These are phyloP conservation scores for Mycena rebaudengoi DNA, from an alignment of 768 basidiomycete genomes.

Conservation along the genomic window DNA sequence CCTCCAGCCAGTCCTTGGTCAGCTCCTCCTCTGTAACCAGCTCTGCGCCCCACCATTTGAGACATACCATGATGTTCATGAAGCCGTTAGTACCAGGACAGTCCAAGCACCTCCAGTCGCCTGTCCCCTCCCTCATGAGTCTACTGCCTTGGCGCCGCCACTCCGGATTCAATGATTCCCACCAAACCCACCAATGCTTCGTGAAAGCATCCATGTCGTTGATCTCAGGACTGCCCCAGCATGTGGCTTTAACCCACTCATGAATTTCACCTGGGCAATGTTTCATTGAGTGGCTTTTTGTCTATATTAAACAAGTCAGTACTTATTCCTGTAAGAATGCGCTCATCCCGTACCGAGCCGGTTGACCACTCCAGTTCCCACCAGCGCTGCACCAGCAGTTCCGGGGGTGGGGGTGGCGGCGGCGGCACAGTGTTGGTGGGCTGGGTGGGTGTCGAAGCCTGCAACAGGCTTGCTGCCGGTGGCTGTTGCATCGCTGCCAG, in stretches of 20 bases:
- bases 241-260: neutral
- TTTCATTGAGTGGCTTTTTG: neutral
- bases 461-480: too few relatives aligned
- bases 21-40: neutral
- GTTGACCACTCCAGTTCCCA: too few relatives aligned
- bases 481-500: too few relatives aligned
- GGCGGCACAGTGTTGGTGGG: too few relatives aligned
- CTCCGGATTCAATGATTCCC: neutral
- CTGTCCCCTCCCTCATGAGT: neutral
- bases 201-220: neutral
- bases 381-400: too few relatives aligned
- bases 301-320: too few relatives aligned
- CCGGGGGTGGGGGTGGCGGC: too few relatives aligned
- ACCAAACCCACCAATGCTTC: neutral
- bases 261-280: neutral
- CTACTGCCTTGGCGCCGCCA: neutral
- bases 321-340: too few relatives aligned
- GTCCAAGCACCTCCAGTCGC: neutral
- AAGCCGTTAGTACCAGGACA: neutral
- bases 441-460: too few relatives aligned
- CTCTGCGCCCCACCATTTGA: neutral
- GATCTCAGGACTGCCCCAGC: neutral
- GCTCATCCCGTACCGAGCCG: too few relatives aligned
- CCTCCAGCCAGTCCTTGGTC: neutral
- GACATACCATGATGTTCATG: neutral